phyloP scores from a whole-genome alignment of 2,329 filamentous ascomycete species.

The Colletotrichum sp. region DNA sequence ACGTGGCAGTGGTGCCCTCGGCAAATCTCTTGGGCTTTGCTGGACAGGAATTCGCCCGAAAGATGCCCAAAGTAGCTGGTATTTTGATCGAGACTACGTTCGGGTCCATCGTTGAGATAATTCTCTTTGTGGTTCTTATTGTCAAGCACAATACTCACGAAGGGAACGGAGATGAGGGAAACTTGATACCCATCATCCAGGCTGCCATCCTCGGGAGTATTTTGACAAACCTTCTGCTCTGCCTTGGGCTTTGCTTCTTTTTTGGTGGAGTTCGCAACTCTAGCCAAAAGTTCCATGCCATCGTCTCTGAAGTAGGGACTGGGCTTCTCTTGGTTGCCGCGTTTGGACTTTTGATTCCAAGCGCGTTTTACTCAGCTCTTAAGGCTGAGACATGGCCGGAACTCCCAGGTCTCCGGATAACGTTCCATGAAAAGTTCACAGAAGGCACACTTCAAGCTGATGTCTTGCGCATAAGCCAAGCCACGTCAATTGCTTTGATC shows the following conservation, averaged over 20 bases:
- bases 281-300: constrained; percentile 67
- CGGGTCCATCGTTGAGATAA: constrained; percentile 71
- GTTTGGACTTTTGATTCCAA: constrained; percentile 39
- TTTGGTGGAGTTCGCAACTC: constrained; percentile 65
- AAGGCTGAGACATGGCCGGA: constrained; percentile 30
- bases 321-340: constrained; percentile 68
- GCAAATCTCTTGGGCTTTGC: constrained; percentile 54
- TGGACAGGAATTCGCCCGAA: constrained; percentile 67
- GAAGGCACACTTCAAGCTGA: constrained; percentile 45
- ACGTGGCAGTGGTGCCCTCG: constrained; percentile 54
- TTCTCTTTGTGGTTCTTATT: constrained; percentile 71
- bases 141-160: constrained; percentile 30
- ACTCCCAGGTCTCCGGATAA: constrained; percentile 21
- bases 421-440: constrained; percentile 33
- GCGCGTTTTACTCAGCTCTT: constrained; percentile 40
- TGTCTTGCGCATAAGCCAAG: constrained; percentile 64
- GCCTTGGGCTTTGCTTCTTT: constrained; percentile 71
- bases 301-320: constrained; percentile 71
- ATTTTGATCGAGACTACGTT: constrained; percentile 57
- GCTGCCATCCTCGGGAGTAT: constrained; percentile 74
- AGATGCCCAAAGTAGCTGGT: constrained; percentile 67
- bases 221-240: constrained; percentile 70
- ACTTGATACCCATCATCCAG: constrained; percentile 65
- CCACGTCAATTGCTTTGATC: constrained; percentile 66
- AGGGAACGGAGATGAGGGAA: constrained; percentile 34